phyloP scores from a whole-genome alignment of 495 filamentous ascomycete genomes.

The Cercophora scortea region DNA sequence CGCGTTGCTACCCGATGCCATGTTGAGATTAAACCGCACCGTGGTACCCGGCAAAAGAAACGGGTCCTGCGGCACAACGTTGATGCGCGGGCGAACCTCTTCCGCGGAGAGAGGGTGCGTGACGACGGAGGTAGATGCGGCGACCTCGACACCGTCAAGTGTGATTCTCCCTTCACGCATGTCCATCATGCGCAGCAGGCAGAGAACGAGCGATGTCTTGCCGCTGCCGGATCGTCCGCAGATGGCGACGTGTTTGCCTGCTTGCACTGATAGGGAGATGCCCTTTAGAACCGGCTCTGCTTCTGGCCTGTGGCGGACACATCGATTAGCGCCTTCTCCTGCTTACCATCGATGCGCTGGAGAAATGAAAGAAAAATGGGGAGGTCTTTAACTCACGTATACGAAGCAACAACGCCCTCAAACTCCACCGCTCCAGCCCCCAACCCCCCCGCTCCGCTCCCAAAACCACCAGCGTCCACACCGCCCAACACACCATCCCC shows the following conservation, averaged over 20 bases:
- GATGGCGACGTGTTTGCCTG: background rate
- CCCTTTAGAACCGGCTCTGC: background rate
- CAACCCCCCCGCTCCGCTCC: too few relatives aligned
- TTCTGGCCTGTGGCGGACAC: background rate
- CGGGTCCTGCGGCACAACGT: conserved; percentile 43
- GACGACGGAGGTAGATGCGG: too few relatives aligned
- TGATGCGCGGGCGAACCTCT: background rate
- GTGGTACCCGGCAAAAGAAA: conserved; percentile 36
- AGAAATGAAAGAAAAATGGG: background rate
- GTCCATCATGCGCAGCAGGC: conserved; percentile 87
- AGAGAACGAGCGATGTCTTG: conserved; percentile 81
- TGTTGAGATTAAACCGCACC: conserved; percentile 1
- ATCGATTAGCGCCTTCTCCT: too few relatives aligned
- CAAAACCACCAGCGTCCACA: too few relatives aligned
- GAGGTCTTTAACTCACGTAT: background rate
- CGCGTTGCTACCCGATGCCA: background rate
- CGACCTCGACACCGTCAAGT: conserved; percentile 1
- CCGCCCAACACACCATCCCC: too few relatives aligned
- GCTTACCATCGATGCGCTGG: too few relatives aligned
- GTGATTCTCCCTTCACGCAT: conserved; percentile 39
- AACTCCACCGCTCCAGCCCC: background rate
- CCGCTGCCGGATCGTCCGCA: conserved; percentile 33
- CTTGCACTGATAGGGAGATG: background rate
- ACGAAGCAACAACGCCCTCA: background rate
- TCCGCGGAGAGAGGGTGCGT: background rate